phyloP scores from a whole-genome alignment of 176 grass and related monocot species.

The Elymus sibiricus region DNA sequence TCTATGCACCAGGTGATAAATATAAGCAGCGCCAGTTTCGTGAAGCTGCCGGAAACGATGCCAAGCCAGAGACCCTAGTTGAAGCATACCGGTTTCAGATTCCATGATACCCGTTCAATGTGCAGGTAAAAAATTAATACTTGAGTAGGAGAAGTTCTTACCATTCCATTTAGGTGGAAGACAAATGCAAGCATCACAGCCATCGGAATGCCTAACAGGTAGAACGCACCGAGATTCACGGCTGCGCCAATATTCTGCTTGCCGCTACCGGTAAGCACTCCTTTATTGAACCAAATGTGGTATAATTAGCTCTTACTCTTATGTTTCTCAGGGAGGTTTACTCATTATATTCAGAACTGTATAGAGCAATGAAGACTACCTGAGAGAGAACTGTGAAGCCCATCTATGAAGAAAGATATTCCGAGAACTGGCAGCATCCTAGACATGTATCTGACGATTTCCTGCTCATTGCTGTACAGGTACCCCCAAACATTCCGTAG shows the following conservation, averaged over 20 bases:
- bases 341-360: not conserved
- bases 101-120: not conserved
- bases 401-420: constrained; percentile 26
- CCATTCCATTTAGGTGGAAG: constrained; percentile 40
- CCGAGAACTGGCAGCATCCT: constrained; percentile 31
- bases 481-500: constrained; percentile 24
- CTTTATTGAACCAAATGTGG: not conserved
- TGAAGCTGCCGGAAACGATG: constrained; percentile 32
- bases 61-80: constrained; percentile 21
- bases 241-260: constrained; percentile 15
- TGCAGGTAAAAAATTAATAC: not conserved
- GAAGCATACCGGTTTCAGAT: not conserved
- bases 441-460: constrained; percentile 26
- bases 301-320: not conserved
- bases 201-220: constrained; percentile 28
- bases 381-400: constrained; percentile 26
- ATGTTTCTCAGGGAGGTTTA: too few relatives aligned
- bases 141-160: not conserved
- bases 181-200: constrained; percentile 17
- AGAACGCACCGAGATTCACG: constrained; percentile 29
- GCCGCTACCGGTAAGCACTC: constrained; percentile 8
- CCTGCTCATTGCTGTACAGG: constrained; percentile 29
- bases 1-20: constrained; percentile 5
- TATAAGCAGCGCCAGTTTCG: constrained; percentile 5
- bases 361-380: not conserved